Percentiles rank a stretch among this genome's conserved stretches.
Evolutionary conservation across 768 basidiomycete species (phyloP).

Genomic region (Agaricus subrufescens): DNA sequence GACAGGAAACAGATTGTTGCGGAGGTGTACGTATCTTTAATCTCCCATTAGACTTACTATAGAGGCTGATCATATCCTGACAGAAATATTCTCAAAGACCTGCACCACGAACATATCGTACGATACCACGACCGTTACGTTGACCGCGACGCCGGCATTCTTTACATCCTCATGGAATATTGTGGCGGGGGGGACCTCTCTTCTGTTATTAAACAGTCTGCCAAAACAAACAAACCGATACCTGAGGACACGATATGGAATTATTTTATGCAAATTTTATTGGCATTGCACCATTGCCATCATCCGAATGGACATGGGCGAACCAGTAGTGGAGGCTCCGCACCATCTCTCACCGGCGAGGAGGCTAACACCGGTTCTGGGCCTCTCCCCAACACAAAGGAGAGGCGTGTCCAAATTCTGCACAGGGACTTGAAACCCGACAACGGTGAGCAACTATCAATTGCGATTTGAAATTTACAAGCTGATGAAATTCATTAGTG

Average conservation of each 20-base stretch:
- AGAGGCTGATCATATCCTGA: conserved; percentile 3
- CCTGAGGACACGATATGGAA: conserved; percentile 94
- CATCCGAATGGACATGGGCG: conserved; percentile 63
- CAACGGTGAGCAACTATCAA: conserved; percentile 60
- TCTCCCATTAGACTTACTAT: neutral
- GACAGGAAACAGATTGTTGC: conserved; percentile 96
- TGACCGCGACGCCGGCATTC: conserved; percentile 82
- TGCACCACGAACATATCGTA: conserved; percentile 94
- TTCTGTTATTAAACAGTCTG: conserved; percentile 74
- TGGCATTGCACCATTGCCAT: conserved; percentile 91
- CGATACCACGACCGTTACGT: conserved; percentile 91
- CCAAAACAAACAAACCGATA: conserved; percentile 64
- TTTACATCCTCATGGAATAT: conserved; percentile 99
- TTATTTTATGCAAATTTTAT: conserved; percentile 90
- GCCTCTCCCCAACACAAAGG: conserved; percentile 29
- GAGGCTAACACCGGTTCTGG: conserved; percentile 18
- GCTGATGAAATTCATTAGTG: conserved; percentile 40
- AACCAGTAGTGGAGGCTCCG: conserved; percentile 32
- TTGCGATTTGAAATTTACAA: neutral
- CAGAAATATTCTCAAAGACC: conserved; percentile 95
- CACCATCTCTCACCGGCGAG: conserved; percentile 8
- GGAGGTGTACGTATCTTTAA: conserved; percentile 74
- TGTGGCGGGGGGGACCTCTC: conserved; percentile 97
- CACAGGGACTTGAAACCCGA: conserved; percentile 98
- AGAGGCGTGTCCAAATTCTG: conserved; percentile 70